These are phyloP conservation scores for Kregervanrija pseudodelftensis DNA, from an alignment of 805 yeast species.

Conservation along the genomic window DNA sequence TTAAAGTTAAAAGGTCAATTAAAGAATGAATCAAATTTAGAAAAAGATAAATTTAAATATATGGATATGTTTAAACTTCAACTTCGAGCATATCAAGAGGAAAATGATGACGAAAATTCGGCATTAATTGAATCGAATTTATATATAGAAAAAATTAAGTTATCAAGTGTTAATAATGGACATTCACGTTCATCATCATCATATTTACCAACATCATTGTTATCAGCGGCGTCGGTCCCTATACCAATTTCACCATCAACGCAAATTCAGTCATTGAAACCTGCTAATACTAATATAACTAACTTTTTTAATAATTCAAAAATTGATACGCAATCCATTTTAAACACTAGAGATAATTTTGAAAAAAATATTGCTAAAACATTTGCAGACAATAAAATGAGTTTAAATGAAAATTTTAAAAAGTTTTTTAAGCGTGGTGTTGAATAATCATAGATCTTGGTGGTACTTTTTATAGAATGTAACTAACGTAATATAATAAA, in stretches of 20 bases:
- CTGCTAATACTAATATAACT: background rate
- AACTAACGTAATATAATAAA: too few species aligned
- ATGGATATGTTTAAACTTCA: conserved; percentile 34
- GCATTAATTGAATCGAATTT: conserved; percentile 24
- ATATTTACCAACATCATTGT: conserved; percentile 10
- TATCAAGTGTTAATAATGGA: conserved; percentile 5
- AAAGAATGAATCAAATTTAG: conserved; percentile 24
- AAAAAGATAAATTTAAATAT: conserved; percentile 30
- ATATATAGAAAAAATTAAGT: conserved; percentile 19
- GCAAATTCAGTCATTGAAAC: conserved; percentile 10
- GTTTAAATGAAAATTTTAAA: conserved; percentile 64
- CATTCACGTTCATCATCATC: conserved; percentile 9
- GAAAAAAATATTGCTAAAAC: conserved; percentile 40
- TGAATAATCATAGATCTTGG: background rate
- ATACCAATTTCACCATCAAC: conserved; percentile 8
- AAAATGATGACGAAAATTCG: conserved; percentile 13
- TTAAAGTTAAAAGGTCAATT: conserved; percentile 51
- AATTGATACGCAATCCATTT: conserved; percentile 23
- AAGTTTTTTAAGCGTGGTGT: conserved; percentile 39
- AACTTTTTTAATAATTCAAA: conserved; percentile 17
- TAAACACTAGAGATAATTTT: conserved; percentile 35
- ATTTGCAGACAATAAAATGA: conserved; percentile 49
- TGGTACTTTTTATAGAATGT: too few species aligned
- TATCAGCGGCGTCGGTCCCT: conserved; percentile 11
- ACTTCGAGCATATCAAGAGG: conserved; percentile 28